A percentile compares a stretch with the other conserved stretches of the same genome.
These are phyloP conservation scores for Amoeboaphelidium occidentale DNA, from an alignment of 371 early-diverging fungal species.

Conservation along the genomic window DNA sequence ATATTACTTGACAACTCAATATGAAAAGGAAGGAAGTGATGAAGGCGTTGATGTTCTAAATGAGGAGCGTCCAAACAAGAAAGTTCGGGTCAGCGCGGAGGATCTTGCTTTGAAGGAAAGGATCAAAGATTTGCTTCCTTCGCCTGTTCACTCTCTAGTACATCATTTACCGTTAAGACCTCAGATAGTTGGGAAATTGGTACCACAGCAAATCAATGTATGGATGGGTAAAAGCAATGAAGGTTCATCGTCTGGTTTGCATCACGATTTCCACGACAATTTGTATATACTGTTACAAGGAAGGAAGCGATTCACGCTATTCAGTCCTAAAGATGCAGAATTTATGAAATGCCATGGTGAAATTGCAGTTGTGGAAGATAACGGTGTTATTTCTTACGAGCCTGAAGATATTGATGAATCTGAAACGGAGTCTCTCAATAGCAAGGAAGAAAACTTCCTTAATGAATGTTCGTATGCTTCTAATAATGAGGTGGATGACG, in stretches of 20 bases:
- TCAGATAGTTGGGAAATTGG: too few species aligned
- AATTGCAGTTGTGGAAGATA: slow-evolving; percentile 8
- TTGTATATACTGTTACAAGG: slow-evolving; percentile 17
- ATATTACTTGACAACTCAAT: too few species aligned
- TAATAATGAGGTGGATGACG: slow-evolving; percentile 4
- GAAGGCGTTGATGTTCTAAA: too few species aligned
- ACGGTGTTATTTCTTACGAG: slow-evolving; percentile 15
- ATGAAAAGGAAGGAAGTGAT: too few species aligned
- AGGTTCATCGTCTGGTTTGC: slow-evolving; percentile 15
- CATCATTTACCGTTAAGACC: too few species aligned
- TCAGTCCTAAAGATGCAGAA: slow-evolving; percentile 13
- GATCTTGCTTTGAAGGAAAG: too few species aligned
- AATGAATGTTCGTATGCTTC: slow-evolving; percentile 2
- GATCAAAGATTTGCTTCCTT: too few species aligned
- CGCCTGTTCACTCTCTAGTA: too few species aligned
- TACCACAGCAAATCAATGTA: too few species aligned
- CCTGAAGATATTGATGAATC: background rate
- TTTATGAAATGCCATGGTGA: slow-evolving; percentile 12
- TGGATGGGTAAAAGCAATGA: background rate
- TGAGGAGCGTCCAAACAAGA: too few species aligned
- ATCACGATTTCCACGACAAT: slow-evolving; percentile 25
- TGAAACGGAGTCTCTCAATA: slow-evolving; percentile 2
- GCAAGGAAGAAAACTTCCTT: slow-evolving; percentile 2
- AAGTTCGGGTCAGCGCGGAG: too few species aligned
- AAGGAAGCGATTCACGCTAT: slow-evolving; percentile 14